Evolutionary conservation across 2,329 filamentous ascomycete species (phyloP).

Genomic region (Pleoardoris graminearum): DNA sequence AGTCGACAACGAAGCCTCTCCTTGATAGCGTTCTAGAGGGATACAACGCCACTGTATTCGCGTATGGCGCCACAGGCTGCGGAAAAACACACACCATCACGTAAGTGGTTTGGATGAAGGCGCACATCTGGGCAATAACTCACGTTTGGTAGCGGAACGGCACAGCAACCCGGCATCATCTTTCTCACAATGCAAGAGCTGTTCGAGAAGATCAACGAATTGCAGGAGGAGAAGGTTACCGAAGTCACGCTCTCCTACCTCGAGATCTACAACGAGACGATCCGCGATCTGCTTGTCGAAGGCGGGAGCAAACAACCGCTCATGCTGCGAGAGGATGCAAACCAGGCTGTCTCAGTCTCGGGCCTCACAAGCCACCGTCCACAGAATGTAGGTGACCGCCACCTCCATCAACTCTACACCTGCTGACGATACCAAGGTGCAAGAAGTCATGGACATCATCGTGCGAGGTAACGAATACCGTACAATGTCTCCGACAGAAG

Average conservation of each 20-base stretch:
- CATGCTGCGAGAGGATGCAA: constrained; percentile 92
- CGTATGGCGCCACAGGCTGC: constrained; percentile 95
- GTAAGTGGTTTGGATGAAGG: constrained; percentile 24
- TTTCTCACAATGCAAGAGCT: constrained; percentile 99
- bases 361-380: constrained; percentile 91
- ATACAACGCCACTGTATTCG: constrained; percentile 98
- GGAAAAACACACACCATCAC: constrained; percentile 97
- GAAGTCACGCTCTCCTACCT: constrained; percentile 93
- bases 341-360: constrained; percentile 87
- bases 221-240: constrained; percentile 81
- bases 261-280: constrained; percentile 99
- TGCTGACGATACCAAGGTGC: constrained; percentile 47
- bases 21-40: constrained; percentile 94
- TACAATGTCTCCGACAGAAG: constrained; percentile 94
- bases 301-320: constrained; percentile 80
- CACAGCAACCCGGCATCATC: constrained; percentile 94
- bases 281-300: constrained; percentile 89
- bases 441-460: constrained; percentile 99
- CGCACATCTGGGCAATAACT: constrained; percentile 47
- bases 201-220: constrained; percentile 92
- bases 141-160: constrained; percentile 62
- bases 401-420: too few species aligned
- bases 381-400: constrained; percentile 65
- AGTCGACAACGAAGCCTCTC: constrained; percentile 84
- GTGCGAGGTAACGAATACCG: constrained; percentile 91